Conservation (phyloP, 2,329 filamentous ascomycete genomes). For the Trichoderma hamatum region DNA sequence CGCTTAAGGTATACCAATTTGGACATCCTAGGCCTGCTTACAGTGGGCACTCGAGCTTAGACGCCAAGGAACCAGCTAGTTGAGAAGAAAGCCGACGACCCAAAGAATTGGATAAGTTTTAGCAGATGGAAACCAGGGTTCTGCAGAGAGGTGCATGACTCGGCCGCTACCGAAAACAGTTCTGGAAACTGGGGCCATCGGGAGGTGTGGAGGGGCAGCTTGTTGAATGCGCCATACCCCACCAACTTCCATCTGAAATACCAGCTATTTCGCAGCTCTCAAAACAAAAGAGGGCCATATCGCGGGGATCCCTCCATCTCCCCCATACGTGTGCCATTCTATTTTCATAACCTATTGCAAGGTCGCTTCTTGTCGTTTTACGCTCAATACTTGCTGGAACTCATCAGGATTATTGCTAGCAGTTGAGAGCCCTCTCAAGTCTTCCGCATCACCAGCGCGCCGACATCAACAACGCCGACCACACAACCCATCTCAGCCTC, state of each 20-base stretch:
- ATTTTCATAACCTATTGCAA: background rate
- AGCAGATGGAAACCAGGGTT: constrained; percentile 9
- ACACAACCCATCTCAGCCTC: background rate
- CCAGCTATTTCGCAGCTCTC: background rate
- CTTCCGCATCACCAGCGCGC: no score
- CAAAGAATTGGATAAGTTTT: background rate
- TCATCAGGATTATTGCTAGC: background rate
- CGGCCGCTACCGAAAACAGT: constrained; percentile 16
- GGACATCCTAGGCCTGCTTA: background rate
- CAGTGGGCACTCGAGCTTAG: background rate
- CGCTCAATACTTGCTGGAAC: background rate
- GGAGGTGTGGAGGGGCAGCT: constrained; percentile 26
- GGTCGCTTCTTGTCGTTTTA: background rate
- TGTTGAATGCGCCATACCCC: constrained; percentile 9
- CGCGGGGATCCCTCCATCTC: background rate
- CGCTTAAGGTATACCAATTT: background rate
- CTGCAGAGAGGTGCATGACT: constrained; percentile 22
- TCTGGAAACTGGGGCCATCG: constrained; percentile 19
- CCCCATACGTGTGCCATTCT: background rate
- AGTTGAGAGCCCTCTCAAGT: no score
- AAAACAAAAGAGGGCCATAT: constrained; percentile 7
- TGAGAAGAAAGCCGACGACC: background rate
- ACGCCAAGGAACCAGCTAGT: background rate
- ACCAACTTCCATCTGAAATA: background rate
- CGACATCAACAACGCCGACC: background rate